phyloP scores from a whole-genome alignment of 2,329 filamentous ascomycete species.

The Pseudocercospora macadamiae region DNA sequence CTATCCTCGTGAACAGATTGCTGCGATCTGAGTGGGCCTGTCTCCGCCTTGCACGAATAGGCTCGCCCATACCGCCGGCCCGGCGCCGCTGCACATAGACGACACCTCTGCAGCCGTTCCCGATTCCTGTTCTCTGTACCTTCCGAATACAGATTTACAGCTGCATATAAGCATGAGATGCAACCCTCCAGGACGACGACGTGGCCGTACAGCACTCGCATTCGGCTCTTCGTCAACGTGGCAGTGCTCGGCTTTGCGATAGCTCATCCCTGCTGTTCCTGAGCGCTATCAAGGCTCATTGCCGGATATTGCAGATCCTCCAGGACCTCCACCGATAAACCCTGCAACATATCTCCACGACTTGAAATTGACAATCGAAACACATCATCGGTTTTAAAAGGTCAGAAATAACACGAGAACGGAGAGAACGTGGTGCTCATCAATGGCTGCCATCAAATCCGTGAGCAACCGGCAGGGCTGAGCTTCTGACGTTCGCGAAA shows the following conservation, averaged over 20 bases:
- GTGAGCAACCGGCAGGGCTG: constrained; percentile 11
- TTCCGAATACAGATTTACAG: too few relatives aligned
- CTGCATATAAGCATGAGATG: too few relatives aligned
- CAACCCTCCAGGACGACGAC: not conserved
- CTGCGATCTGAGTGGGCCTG: not conserved
- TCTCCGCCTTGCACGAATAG: not conserved
- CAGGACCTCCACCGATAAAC: not conserved
- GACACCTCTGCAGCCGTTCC: not conserved
- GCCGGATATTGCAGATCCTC: constrained; percentile 14
- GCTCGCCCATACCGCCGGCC: not conserved
- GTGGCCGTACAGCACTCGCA: not conserved
- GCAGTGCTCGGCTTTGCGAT: not conserved
- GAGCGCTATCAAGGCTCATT: constrained; percentile 9
- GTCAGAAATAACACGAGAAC: not conserved
- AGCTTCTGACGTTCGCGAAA: too few relatives aligned
- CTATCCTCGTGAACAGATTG: not conserved
- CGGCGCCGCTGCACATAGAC: not conserved
- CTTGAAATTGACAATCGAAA: not conserved
- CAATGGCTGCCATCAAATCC: constrained; percentile 14
- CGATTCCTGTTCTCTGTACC: not conserved
- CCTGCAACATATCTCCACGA: constrained; percentile 1
- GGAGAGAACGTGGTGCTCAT: constrained; percentile 10
- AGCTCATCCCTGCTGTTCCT: constrained; percentile 15
- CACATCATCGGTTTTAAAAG: not conserved
- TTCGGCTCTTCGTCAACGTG: not conserved